phyloP scores from a whole-genome alignment of 2,329 filamentous ascomycete genomes.

The Cadophora sp. region DNA sequence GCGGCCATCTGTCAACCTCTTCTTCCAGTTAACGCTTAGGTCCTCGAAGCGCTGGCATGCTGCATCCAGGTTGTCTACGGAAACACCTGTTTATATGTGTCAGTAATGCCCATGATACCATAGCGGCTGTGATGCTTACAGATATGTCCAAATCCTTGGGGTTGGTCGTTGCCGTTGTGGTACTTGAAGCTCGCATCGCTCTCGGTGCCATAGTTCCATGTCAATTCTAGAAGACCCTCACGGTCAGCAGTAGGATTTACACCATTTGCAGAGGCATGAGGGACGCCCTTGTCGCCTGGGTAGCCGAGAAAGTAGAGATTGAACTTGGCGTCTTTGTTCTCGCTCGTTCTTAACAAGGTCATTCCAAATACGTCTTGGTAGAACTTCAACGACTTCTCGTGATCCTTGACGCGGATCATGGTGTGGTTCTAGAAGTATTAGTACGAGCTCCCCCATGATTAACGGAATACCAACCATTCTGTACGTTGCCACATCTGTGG shows the following conservation, averaged over 20 bases:
- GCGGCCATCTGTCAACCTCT: constrained; percentile 86
- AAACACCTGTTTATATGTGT: constrained; percentile 60
- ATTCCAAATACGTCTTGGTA: constrained; percentile 91
- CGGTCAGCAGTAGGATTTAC: constrained; percentile 67
- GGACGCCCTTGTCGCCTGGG: constrained; percentile 59
- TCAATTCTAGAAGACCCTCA: constrained; percentile 89
- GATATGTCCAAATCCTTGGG: constrained; percentile 94
- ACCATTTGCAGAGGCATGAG: constrained; percentile 60
- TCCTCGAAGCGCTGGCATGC: constrained; percentile 88
- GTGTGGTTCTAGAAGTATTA: constrained; percentile 72
- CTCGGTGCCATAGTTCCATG: constrained; percentile 85
- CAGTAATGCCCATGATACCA: constrained; percentile 13
- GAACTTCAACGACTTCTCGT: constrained; percentile 75
- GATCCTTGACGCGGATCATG: constrained; percentile 93
- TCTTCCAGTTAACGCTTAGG: constrained; percentile 88
- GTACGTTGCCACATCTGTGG: constrained; percentile 79
- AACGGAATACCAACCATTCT: constrained; percentile 59
- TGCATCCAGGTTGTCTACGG: constrained; percentile 86
- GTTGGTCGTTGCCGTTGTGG: constrained; percentile 89
- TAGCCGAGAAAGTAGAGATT: constrained; percentile 96
- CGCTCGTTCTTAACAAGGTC: constrained; percentile 75
- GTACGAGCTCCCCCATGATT: not conserved
- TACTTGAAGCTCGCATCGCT: constrained; percentile 85
- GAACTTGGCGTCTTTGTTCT: constrained; percentile 76
- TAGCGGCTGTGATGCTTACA: constrained; percentile 60